Evolutionary conservation across 371 early-diverging fungal species (phyloP).

Genomic region (Mortierella sp.): DNA sequence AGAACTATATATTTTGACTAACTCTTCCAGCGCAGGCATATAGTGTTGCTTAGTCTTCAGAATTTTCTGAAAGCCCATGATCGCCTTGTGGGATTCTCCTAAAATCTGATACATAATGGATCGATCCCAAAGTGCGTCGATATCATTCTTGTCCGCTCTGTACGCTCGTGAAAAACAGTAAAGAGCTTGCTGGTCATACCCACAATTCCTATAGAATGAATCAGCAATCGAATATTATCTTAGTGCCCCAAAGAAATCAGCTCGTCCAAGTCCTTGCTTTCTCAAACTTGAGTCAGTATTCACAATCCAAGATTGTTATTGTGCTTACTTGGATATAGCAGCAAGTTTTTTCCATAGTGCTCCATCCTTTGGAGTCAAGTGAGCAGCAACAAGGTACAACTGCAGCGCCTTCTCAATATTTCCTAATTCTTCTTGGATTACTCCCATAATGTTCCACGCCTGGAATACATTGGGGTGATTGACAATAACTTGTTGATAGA

Average conservation of each 20-base stretch:
- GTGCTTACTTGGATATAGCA: slow-evolving; percentile 72
- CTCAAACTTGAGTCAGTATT: background rate
- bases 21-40: slow-evolving; percentile 53
- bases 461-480: slow-evolving; percentile 75
- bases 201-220: slow-evolving; percentile 65
- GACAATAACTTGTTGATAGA: slow-evolving; percentile 82
- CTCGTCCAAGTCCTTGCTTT: no score
- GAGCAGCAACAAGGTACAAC: slow-evolving; percentile 91
- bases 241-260: background rate
- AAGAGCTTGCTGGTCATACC: slow-evolving; percentile 80
- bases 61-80: slow-evolving; percentile 44
- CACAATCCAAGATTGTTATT: background rate
- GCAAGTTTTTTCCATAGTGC: slow-evolving; percentile 91
- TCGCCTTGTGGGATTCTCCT: slow-evolving; percentile 66
- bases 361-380: slow-evolving; percentile 82
- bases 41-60: slow-evolving; percentile 45
- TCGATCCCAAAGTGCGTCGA: slow-evolving; percentile 79
- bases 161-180: slow-evolving; percentile 84
- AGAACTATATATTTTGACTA: slow-evolving; percentile 51
- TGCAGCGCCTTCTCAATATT: slow-evolving; percentile 81
- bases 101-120: slow-evolving; percentile 67
- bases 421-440: slow-evolving; percentile 92
- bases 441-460: slow-evolving; percentile 91
- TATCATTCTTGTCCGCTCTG: slow-evolving; percentile 71
- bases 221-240: background rate